Evolutionary conservation across 2,329 filamentous ascomycete species (phyloP).

Genomic region (Colletotrichum noveboracense): DNA sequence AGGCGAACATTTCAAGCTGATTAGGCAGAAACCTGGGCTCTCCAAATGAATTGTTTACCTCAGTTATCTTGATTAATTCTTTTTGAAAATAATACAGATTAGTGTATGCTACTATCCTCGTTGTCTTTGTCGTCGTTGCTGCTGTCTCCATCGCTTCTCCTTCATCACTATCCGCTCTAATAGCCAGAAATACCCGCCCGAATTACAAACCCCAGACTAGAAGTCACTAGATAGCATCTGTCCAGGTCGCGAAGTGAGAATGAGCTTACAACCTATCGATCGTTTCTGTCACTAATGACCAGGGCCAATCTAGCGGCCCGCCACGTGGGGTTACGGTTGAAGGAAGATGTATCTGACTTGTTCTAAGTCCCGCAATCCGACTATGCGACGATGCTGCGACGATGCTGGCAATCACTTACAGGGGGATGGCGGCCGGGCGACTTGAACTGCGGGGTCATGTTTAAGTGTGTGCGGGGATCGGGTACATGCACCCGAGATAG

Average conservation of each 20-base stretch:
- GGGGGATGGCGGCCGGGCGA: too few species aligned
- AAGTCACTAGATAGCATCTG: too few species aligned
- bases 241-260: background rate
- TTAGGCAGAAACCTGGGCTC: background rate
- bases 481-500: background rate
- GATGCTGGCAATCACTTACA: background rate
- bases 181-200: background rate
- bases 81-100: rapidly evolving
- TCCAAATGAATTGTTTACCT: background rate
- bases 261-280: background rate
- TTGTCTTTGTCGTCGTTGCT: background rate
- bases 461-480: background rate
- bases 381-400: background rate
- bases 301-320: background rate
- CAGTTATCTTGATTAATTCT: rapidly evolving
- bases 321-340: background rate
- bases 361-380: background rate
- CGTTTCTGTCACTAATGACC: background rate
- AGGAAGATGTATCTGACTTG: background rate
- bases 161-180: background rate
- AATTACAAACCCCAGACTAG: too few species aligned
- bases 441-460: background rate
- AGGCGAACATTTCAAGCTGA: background rate
- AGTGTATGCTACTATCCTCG: rapidly evolving
- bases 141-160: background rate